phyloP scores from a whole-genome alignment of 176 grass and related monocot species.

The Aegilops sharonensis region DNA sequence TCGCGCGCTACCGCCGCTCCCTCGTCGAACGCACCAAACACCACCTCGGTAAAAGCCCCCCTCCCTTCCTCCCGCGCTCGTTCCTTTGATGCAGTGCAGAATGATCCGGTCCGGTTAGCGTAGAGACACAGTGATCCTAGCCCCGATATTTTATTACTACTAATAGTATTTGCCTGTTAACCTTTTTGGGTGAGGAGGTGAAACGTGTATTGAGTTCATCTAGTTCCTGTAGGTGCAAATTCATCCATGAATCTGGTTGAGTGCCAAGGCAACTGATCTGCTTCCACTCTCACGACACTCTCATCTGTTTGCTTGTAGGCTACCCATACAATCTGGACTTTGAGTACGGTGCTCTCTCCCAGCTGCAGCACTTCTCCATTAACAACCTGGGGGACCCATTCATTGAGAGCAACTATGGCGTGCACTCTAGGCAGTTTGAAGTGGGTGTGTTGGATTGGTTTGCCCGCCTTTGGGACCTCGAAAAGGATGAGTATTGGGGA shows the following conservation, averaged over 20 bases:
- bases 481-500: slow-evolving; percentile 68
- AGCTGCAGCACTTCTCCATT: slow-evolving; percentile 65
- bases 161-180: too few relatives aligned
- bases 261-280: background rate
- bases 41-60: slow-evolving; percentile 48
- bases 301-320: slow-evolving; percentile 26
- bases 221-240: background rate
- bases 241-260: background rate
- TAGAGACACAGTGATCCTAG: too few relatives aligned
- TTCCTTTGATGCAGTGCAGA: background rate
- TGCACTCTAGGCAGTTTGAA: slow-evolving; percentile 73
- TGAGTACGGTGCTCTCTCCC: slow-evolving; percentile 57
- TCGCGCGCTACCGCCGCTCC: slow-evolving; percentile 44
- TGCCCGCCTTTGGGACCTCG: slow-evolving; percentile 60
- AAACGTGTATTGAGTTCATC: background rate
- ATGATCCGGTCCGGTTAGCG: background rate
- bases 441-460: slow-evolving; percentile 78
- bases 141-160: too few relatives aligned
- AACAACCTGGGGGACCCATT: slow-evolving; percentile 74
- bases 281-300: background rate
- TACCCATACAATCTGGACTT: slow-evolving; percentile 79
- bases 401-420: slow-evolving; percentile 76
- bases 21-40: slow-evolving; percentile 52
- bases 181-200: too few relatives aligned
- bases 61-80: background rate